Conservation (phyloP, 768 basidiomycete species). For the Psilocybe tampanensis region DNA sequence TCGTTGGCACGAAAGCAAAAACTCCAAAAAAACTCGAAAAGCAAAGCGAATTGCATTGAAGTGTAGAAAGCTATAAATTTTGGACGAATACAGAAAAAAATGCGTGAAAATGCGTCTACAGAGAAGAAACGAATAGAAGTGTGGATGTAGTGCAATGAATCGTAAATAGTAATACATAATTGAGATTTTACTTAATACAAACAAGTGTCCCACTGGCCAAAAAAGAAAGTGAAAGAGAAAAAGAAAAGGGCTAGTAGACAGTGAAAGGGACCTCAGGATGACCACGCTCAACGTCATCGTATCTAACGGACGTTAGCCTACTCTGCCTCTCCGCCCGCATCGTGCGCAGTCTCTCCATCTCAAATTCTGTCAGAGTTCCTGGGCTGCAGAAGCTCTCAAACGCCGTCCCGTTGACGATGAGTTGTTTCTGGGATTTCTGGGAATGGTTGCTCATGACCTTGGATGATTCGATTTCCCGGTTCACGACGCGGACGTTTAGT, state of each 20-base stretch:
- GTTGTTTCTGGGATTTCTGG: constrained; percentile 6
- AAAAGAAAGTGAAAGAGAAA: background rate
- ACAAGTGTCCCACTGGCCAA: background rate
- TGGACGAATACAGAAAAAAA: too few species aligned
- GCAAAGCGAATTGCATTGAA: too few species aligned
- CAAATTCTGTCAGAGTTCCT: constrained; percentile 21
- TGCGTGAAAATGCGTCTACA: too few species aligned
- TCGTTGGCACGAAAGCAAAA: too few species aligned
- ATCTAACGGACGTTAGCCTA: constrained; percentile 4
- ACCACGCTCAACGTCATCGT: constrained; percentile 1
- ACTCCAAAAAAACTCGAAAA: too few species aligned
- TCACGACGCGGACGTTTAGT: constrained; percentile 53
- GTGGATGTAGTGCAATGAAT: background rate
- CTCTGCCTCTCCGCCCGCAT: constrained; percentile 16
- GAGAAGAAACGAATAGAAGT: too few species aligned
- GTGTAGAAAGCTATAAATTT: too few species aligned
- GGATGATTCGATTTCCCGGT: constrained; percentile 26
- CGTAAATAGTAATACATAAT: background rate
- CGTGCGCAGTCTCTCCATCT: constrained; percentile 28
- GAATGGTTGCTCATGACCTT: background rate
- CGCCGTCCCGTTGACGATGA: background rate
- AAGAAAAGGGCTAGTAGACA: constrained; percentile 5
- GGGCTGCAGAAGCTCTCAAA: constrained; percentile 12
- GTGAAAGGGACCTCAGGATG: constrained; percentile 4
- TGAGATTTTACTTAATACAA: background rate